Percentiles rank a stretch among this genome's conserved stretches.
Evolutionary conservation across 371 early-diverging fungal genomes (phyloP).

Genomic region (Apophysomyces ossiformis): DNA sequence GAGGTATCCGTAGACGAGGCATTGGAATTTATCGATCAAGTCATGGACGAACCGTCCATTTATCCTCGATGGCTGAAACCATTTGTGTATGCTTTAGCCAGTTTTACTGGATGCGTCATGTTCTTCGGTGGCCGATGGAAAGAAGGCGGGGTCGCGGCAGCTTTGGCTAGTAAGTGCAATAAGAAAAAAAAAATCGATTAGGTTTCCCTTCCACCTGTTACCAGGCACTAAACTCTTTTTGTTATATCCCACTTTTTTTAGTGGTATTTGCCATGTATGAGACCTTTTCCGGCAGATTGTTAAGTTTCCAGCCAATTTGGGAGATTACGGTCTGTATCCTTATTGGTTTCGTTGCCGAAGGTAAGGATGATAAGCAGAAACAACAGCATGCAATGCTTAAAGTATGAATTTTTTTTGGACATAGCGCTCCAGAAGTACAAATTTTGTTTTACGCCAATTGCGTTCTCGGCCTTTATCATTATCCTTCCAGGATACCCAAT

Average conservation of each 20-base stretch:
- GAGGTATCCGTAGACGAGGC: conserved; percentile 61
- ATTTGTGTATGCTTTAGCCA: conserved; percentile 51
- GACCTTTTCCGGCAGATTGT: conserved; percentile 39
- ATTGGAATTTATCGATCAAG: conserved; percentile 50
- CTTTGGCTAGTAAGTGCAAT: conserved; percentile 44
- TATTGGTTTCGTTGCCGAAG: conserved; percentile 68
- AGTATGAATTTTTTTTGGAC: conserved; percentile 1
- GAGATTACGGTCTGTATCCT: conserved; percentile 73
- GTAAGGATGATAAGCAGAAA: conserved; percentile 20
- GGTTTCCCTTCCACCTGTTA: too few relatives aligned
- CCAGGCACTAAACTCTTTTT: too few relatives aligned
- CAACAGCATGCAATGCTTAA: background rate
- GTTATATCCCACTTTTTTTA: conserved; percentile 13
- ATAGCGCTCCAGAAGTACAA: conserved; percentile 26
- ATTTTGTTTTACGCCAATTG: conserved; percentile 55
- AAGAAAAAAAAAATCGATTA: conserved; percentile 7
- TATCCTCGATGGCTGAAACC: conserved; percentile 60
- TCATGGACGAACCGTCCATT: conserved; percentile 43
- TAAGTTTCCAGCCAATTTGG: conserved; percentile 60
- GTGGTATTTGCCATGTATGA: conserved; percentile 50
- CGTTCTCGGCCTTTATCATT: conserved; percentile 60
- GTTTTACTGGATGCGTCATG: conserved; percentile 54
- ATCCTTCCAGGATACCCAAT: conserved; percentile 78
- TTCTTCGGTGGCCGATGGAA: conserved; percentile 50
- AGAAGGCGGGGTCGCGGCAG: conserved; percentile 48